Conservation (phyloP, 805 yeast genomes). For the Yarrowia sp. region DNA sequence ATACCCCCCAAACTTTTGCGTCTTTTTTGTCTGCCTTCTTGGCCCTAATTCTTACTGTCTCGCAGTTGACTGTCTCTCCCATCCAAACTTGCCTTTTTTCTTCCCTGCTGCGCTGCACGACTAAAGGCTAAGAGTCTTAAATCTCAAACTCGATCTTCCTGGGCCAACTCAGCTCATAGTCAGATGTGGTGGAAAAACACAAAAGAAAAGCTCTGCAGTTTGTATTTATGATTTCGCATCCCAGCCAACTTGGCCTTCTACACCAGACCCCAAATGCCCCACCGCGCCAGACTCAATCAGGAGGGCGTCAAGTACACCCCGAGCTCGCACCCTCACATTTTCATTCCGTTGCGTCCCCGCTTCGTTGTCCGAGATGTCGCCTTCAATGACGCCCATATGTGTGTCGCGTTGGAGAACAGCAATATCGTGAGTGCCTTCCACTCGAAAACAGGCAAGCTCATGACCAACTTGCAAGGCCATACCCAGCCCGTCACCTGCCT, state of each 20-base stretch:
- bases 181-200: slow-evolving; percentile 16
- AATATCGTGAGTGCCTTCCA: slow-evolving; percentile 21
- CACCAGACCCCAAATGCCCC: background rate
- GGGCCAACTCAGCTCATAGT: slow-evolving; percentile 12
- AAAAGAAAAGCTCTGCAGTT: slow-evolving; percentile 4
- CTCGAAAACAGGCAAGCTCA: slow-evolving; percentile 15
- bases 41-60: background rate
- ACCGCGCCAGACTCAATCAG: background rate
- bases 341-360: slow-evolving; percentile 24
- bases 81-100: background rate
- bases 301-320: slow-evolving; percentile 5
- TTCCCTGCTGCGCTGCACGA: slow-evolving; percentile 3
- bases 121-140: slow-evolving; percentile 10
- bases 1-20: background rate
- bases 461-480: slow-evolving; percentile 28
- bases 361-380: slow-evolving; percentile 8
- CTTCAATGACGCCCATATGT: slow-evolving; percentile 28
- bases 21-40: background rate
- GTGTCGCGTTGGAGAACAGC: slow-evolving; percentile 14
- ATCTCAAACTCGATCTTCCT: slow-evolving; percentile 3
- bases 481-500: slow-evolving; percentile 15
- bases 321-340: slow-evolving; percentile 19
- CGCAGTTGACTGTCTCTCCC: background rate
- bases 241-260: background rate
- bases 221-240: background rate